Evolutionary conservation across 2,329 filamentous ascomycete species (phyloP), one percentile per base, ranked within the genome.

Genomic region (Trichoderma sp.): DNA sequence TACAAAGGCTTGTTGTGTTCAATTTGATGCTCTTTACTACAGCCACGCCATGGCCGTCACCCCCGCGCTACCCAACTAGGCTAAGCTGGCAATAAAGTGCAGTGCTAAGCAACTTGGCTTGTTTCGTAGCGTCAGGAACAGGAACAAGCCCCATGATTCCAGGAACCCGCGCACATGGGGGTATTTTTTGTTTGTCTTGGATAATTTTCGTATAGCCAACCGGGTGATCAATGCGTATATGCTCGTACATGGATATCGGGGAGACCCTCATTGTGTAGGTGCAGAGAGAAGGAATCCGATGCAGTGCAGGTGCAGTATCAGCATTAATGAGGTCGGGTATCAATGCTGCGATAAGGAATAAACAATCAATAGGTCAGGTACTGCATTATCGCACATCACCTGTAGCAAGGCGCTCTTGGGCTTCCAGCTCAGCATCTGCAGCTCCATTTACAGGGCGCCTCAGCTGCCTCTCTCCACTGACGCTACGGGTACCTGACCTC

Each of bases 81-180:
- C 56, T 71, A 71, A 38, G 56, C 56, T 12, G 33, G 38, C 29
- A 56, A 35, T 74, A 65, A 64, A 35, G 45, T 65, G 41, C 62
- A 59, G 45, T 41, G 38, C 63, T 66, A 59, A 45, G 67, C 71
- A 59, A 31, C 45, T 65, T 66, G 63, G 71, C 71, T 45, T 45
- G 62, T 66, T 65, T 59, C 71, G 71, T 66, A 74, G 60, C 71
- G 71, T 65, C 71, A 74, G 71, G 71, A 59, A 66, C 71, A 41
- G 27, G 29, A 66, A 66, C 62, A 21, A 21, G 29, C 29, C 56
- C 53, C 67, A 18, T 21, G 53, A 67, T 66, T 74, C 59, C 69
- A 73, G 56, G 69, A 56, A 73, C 69, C 21, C 14, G 67, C 67
- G 27, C 31, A 21, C 5, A 27, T 60, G 27, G 41, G 41, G 50